Base-by-base conservation (phyloP, 2,329 filamentous ascomycete species). In the Verticillium dahliae region DNA sequence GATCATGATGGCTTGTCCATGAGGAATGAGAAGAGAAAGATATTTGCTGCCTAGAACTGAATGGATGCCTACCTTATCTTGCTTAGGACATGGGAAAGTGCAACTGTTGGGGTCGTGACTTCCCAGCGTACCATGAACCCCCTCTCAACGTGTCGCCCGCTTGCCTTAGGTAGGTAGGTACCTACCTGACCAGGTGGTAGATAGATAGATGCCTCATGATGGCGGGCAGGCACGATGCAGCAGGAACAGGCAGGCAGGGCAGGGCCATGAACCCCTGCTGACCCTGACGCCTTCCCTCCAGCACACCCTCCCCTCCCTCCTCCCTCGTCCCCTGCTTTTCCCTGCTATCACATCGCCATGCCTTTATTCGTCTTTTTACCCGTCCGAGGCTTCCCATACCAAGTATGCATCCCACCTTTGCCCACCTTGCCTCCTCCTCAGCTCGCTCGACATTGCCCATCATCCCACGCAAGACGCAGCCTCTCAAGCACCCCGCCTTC, bases 401-500 rank as follows among this genome's bases (percentile, higher is more conserved):
- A 31, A 31, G 27, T 31, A n/a, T 10, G 9, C 45, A 50, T 50
- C 45, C 45, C 45, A 50, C 45, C 18, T 50, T 22, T 50, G 45
- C 45, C 45, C 45, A 50, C 45, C 45, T 50, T 50, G 45, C 18
- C 18, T 50, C 45, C 18, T 50, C 45, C n/a, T 27, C 45, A 50
- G 45, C 45, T 50, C 18, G 45, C 7, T 50, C 45, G 9, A 50
- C 45, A 50, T 45, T 15, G n/a, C 39, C 39, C 39, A 45, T n/a
- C 45, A 50, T 50, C 45, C 45, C 45, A 50, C 45, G 45, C 45
- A 50, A 50, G 45, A 50, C 45, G 45, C 45, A 50, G 34, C 56
- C 27, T 58, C 56, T 35, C 56, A 58, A 41, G 56, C 56, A 58
- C 56, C 56, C 56, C 56, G 56, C 56, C 56, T 58, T 58, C 38